Evolutionary conservation across 139 green algal genomes (phyloP), one percentile per base, ranked within the genome.

Genomic region (Closterium sp.): DNA sequence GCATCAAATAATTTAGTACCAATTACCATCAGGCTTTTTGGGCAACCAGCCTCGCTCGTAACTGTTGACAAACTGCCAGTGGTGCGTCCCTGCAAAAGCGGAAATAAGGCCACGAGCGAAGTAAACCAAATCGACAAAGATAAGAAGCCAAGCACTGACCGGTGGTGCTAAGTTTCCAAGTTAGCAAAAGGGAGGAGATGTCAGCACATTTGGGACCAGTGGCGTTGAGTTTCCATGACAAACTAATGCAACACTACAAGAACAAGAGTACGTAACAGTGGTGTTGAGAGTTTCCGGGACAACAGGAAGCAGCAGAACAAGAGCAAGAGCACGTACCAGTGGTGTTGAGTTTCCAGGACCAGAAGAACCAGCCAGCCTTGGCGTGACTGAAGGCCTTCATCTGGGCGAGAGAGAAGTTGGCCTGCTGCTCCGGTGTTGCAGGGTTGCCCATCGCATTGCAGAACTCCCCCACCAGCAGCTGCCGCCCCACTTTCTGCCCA

Each of bases 381-480:
- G 89, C 89, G n/a, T 28, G 11, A 3, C 29, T 42, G 5, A 91
- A 86, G 0, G 89, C 88, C 29, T 86, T 50, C 70, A 91, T 32
- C 30, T 91, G 89, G 13, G 1, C 89, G 29, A 86, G 70, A 7
- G 30, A 86, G 70, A 38, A 91, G 28, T 32, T 32, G 28, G 24
- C 29, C 89, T 91, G 89, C n/a, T 91, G 28, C 28, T 87, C 85
- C 9, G 28, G 10, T 19, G n/a, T 32, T 22, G n/a, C 85, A 24
- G 1, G 1, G 85, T 87, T 87, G 85, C 28, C 85, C 89, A 91
- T 91, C 3, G 89, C 89, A 45, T 91, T 91, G 31, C 89, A 73
- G 31, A 91, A 91, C 89, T 91, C 89, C 13, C 89, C 89, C 28
- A 91, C 31, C 89, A 91, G 38, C 28, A 91, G 70, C 89, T 50